Base-by-base conservation (phyloP, 148 eudicot genomes). In the Vaccinium darrowii region DNA sequence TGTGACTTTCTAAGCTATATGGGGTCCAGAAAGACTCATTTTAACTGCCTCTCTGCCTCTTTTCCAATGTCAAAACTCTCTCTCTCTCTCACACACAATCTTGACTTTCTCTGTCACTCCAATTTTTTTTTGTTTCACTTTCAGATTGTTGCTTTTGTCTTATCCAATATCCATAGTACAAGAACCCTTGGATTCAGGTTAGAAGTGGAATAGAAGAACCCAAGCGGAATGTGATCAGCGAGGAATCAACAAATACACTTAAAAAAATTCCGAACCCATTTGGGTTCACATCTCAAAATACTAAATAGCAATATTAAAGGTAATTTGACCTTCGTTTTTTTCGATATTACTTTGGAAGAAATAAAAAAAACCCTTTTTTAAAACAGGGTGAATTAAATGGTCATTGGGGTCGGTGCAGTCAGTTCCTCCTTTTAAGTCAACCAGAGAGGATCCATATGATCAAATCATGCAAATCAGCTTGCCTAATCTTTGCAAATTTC, bases 141-240 rank as follows among this genome's bases (percentile, higher is more conserved):
- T 81, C 84, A 76, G 76, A 52, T 60, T 25, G 23, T 69, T 23
- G 21, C 33, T 39, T 57, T 80, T 76, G 73, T 81, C 53, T 63
- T 76, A 25, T 78, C 12, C 81, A 62, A 53, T 76, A 25, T 78
- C 8, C 81, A 53, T 53, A 27, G 43, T 69, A 56, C 23, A 50
- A 23, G 54, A 83, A 65, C 54, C 69, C 76, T 54, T 87, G 86
- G 78, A 76, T 75, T 75, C 80, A 76, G 80, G 80, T 78, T 12
- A 47, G 79, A 76, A 74, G 23, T 60, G 79, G 89, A 87, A 85
- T 89, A 82, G 91, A 87, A 87, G 87, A 49, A 58, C 47, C 50
- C 82, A 80, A 39, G 83, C 71, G 84, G 88, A 89, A 84, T 86
- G 85, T 82, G 83, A 82, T 78, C 81, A 62, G 79, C 84, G 49